Percentiles rank a stretch among this genome's conserved stretches.
phyloP scores from a whole-genome alignment of 2,329 filamentous ascomycete genomes.

The Beauveria varroae region DNA sequence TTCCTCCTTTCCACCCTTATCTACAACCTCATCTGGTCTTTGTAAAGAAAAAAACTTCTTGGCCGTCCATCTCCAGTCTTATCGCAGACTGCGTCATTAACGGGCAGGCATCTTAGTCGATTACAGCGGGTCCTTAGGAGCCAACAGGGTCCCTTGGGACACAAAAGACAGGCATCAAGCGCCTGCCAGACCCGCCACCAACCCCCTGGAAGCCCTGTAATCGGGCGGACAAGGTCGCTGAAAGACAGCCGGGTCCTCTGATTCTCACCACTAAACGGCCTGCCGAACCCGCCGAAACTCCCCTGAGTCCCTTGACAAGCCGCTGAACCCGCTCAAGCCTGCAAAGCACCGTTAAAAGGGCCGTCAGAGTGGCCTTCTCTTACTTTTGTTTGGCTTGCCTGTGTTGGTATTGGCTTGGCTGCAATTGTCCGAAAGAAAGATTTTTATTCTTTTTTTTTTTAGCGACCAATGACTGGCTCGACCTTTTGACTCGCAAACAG shows the following conservation, averaged over 20 bases:
- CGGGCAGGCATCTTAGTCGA: neutral
- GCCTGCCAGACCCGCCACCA: neutral
- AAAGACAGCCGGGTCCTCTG: neutral
- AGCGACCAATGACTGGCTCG: too few relatives aligned
- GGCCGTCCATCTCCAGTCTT: conserved; percentile 6
- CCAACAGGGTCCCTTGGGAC: conserved; percentile 1
- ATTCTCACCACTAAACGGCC: neutral
- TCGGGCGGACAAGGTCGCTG: neutral
- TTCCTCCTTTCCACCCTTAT: neutral
- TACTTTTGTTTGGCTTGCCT: neutral
- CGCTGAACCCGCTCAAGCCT: neutral
- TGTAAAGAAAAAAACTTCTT: too few relatives aligned
- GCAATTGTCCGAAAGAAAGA: too few relatives aligned
- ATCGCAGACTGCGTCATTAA: conserved; percentile 6
- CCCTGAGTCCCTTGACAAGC: neutral
- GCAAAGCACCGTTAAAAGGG: neutral
- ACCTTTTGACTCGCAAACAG: neutral
- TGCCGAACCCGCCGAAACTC: neutral
- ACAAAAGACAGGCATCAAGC: neutral
- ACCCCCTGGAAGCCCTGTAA: neutral
- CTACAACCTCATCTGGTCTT: neutral
- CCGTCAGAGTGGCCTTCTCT: neutral
- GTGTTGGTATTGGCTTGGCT: neutral
- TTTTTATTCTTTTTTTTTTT: neutral
- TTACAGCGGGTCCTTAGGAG: neutral